Conservation (phyloP, 108 stramenopile genomes). For the Nitzschia palea region DNA sequence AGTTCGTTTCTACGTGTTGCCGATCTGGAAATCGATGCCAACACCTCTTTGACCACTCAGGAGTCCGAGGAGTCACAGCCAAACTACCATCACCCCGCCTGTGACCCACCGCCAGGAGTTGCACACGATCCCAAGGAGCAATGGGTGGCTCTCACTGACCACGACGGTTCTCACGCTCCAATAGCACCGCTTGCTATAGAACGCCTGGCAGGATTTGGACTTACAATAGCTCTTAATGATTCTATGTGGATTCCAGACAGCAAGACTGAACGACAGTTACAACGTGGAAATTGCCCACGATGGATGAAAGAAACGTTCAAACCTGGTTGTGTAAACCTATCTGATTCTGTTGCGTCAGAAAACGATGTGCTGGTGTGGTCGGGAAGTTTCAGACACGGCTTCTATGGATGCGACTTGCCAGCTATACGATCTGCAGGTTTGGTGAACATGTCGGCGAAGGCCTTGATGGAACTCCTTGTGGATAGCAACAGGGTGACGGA, state of each 20-base stretch:
- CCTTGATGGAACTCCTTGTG: slow-evolving; percentile 64
- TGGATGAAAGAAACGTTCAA: slow-evolving; percentile 33
- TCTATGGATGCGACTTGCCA: slow-evolving; percentile 70
- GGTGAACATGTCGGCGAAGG: slow-evolving; percentile 54
- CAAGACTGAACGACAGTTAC: slow-evolving; percentile 44
- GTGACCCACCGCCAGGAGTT: slow-evolving; percentile 62
- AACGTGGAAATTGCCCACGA: slow-evolving; percentile 1
- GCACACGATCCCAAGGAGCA: slow-evolving; percentile 59
- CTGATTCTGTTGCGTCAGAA: not conserved
- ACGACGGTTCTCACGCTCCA: slow-evolving; percentile 55
- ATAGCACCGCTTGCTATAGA: slow-evolving; percentile 61
- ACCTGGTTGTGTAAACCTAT: not conserved
- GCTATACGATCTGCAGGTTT: slow-evolving; percentile 66
- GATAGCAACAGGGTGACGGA: slow-evolving; percentile 69
- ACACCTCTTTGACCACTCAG: slow-evolving; percentile 8
- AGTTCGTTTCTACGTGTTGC: slow-evolving; percentile 42
- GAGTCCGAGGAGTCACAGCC: slow-evolving; percentile 27
- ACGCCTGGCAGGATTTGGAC: slow-evolving; percentile 50
- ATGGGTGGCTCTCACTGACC: slow-evolving; percentile 72
- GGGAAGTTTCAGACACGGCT: slow-evolving; percentile 60
- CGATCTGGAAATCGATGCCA: slow-evolving; percentile 37
- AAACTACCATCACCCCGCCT: slow-evolving; percentile 49
- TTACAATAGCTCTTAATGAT: slow-evolving; percentile 43
- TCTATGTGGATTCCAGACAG: slow-evolving; percentile 60
- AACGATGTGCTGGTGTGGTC: slow-evolving; percentile 62